phyloP scores from a whole-genome alignment of 306 rosid species.

The Pterocarpus macrocarpus region DNA sequence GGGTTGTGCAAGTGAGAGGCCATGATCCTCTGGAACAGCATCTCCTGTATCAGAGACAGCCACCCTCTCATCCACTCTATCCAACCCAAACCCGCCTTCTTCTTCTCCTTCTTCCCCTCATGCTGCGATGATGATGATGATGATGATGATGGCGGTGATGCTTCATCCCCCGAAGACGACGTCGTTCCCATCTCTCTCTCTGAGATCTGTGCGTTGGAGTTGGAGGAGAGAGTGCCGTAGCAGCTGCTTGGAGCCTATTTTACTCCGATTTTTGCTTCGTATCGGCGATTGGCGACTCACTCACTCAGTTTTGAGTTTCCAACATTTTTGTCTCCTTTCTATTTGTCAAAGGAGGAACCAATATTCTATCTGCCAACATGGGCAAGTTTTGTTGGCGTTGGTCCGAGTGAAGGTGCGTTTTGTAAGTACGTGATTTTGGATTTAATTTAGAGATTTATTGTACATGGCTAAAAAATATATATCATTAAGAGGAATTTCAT shows the following conservation, averaged over 20 bases:
- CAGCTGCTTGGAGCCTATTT: too few species aligned
- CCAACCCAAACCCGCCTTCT: constrained; percentile 82
- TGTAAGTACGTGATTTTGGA: too few species aligned
- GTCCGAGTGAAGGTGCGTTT: too few species aligned
- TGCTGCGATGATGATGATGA: not conserved
- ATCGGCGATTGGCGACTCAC: not conserved
- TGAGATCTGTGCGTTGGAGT: constrained; percentile 40
- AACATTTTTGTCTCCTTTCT: too few species aligned
- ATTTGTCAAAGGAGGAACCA: too few species aligned
- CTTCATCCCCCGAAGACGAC: constrained; percentile 55
- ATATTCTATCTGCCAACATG: too few species aligned
- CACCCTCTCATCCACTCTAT: constrained; percentile 90
- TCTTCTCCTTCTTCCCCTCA: constrained; percentile 42
- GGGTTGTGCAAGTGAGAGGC: constrained; percentile 93
- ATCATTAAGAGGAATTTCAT: too few species aligned
- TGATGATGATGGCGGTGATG: not conserved
- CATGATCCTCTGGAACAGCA: constrained; percentile 87
- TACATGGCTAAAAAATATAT: too few species aligned
- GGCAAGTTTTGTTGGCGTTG: too few species aligned
- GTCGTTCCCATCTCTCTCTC: constrained; percentile 56
- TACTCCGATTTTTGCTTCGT: not conserved
- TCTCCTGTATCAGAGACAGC: constrained; percentile 67
- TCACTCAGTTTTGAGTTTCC: not conserved
- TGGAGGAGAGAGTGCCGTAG: too few species aligned
- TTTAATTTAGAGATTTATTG: too few species aligned